phyloP scores from a whole-genome alignment of 805 yeast genomes.

The Candida ponderosae region DNA sequence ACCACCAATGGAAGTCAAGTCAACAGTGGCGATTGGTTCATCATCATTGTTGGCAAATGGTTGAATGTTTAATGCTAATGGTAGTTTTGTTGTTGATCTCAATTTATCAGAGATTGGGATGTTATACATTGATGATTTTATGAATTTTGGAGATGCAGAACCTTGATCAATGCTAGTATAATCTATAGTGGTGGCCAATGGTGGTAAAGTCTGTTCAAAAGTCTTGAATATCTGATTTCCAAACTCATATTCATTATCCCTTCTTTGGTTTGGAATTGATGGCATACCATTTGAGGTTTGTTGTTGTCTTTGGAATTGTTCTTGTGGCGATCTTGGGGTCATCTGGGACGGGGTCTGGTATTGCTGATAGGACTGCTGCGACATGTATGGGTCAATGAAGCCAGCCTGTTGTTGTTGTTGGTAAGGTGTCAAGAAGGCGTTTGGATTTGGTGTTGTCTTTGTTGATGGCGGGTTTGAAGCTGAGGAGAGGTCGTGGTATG shows the following conservation, averaged over 20 bases:
- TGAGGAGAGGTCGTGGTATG: conserved; percentile 11
- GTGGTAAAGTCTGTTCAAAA: conserved; percentile 74
- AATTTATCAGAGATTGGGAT: conserved; percentile 70
- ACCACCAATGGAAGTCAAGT: conserved; percentile 45
- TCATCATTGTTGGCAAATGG: conserved; percentile 69
- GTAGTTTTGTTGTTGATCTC: conserved; percentile 63
- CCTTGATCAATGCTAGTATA: conserved; percentile 75
- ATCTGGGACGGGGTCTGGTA: not conserved
- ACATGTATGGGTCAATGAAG: not conserved
- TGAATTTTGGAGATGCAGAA: conserved; percentile 70
- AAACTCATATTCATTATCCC: conserved; percentile 12
- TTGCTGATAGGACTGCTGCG: not conserved
- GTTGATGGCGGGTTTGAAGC: conserved; percentile 1
- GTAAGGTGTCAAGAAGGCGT: too few relatives aligned
- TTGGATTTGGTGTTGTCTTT: too few relatives aligned
- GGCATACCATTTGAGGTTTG: not conserved
- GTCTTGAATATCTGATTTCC: conserved; percentile 48
- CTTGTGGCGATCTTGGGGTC: not conserved
- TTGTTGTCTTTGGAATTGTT: not conserved
- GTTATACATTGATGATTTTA: conserved; percentile 73
- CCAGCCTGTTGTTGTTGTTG: not conserved
- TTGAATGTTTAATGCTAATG: conserved; percentile 71
- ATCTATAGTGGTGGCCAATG: conserved; percentile 62
- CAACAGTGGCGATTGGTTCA: conserved; percentile 59
- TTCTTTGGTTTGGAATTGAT: conserved; percentile 13